These are phyloP conservation scores for Sugiyamaella americana DNA, from an alignment of 805 yeast species.

Conservation along the genomic window DNA sequence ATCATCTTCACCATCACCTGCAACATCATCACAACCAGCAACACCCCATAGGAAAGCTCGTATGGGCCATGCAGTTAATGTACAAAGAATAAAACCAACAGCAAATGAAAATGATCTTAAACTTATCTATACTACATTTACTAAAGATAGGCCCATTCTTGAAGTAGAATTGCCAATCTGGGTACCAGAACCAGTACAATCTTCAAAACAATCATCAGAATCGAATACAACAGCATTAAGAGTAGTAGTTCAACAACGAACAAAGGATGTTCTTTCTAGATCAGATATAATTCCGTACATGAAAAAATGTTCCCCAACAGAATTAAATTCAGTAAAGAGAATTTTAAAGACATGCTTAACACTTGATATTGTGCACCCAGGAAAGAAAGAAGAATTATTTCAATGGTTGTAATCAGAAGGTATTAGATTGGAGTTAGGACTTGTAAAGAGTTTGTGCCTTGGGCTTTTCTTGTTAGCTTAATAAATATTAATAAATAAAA, in stretches of 20 bases:
- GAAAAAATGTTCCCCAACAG: not conserved
- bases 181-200: slow-evolving; percentile 1
- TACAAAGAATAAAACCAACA: slow-evolving; percentile 5
- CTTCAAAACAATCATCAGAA: not conserved
- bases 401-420: too few relatives aligned
- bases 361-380: slow-evolving; percentile 9
- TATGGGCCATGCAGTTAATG: too few relatives aligned
- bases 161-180: slow-evolving; percentile 9
- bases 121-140: slow-evolving; percentile 3
- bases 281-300: not conserved
- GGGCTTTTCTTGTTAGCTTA: too few relatives aligned
- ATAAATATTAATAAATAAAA: too few relatives aligned
- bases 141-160: slow-evolving; percentile 5
- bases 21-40: too few relatives aligned
- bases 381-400: slow-evolving; percentile 5
- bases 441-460: too few relatives aligned
- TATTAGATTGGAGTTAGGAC: too few relatives aligned
- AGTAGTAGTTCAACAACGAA: slow-evolving; percentile 3
- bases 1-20: too few relatives aligned
- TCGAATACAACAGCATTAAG: not conserved
- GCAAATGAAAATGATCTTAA: slow-evolving; percentile 9
- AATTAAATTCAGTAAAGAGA: slow-evolving; percentile 3
- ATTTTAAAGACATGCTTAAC: slow-evolving; percentile 9
- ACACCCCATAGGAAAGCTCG: too few relatives aligned
- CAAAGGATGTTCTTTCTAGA: not conserved